Conservation (phyloP, 192 early-diverging fungal species). For the Gonapodya prolifera region DNA sequence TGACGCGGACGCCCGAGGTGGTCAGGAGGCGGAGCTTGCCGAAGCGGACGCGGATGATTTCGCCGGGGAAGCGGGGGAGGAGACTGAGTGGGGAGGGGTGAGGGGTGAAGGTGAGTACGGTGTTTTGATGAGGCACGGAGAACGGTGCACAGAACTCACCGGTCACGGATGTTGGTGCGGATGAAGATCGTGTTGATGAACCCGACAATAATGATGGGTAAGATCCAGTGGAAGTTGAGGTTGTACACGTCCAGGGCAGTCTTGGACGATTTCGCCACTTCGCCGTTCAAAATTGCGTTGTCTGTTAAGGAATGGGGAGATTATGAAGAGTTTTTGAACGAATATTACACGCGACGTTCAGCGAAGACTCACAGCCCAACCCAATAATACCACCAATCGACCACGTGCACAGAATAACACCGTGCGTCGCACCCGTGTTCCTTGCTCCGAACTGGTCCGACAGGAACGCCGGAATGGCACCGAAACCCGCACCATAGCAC, state of each 20-base stretch:
- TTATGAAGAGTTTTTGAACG: not conserved
- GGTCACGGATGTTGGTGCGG: slow-evolving; percentile 46
- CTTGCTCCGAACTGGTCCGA: slow-evolving; percentile 71
- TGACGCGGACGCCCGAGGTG: slow-evolving; percentile 10
- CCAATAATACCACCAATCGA: slow-evolving; percentile 61
- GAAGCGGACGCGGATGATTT: slow-evolving; percentile 35
- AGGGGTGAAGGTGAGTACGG: no score
- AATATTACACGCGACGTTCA: not conserved
- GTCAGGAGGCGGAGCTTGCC: slow-evolving; percentile 34
- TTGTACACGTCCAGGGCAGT: slow-evolving; percentile 39
- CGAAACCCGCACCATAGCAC: slow-evolving; percentile 66
- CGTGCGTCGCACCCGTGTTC: slow-evolving; percentile 61
- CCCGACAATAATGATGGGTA: slow-evolving; percentile 41
- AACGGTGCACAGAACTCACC: no score
- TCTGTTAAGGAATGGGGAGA: slow-evolving; percentile 18
- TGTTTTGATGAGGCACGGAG: no score
- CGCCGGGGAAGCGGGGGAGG: slow-evolving; percentile 46
- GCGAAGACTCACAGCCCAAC: slow-evolving; percentile 21
- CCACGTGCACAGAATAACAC: slow-evolving; percentile 66
- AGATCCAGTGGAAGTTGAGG: slow-evolving; percentile 59
- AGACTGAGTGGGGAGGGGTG: no score
- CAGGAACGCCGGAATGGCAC: slow-evolving; percentile 60
- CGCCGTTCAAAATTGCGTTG: slow-evolving; percentile 16
- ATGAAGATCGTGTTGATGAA: slow-evolving; percentile 43
- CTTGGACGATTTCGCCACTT: slow-evolving; percentile 22